These are phyloP conservation scores for Calycina marina DNA, from an alignment of 2,329 filamentous ascomycete species.

Conservation along the genomic window DNA sequence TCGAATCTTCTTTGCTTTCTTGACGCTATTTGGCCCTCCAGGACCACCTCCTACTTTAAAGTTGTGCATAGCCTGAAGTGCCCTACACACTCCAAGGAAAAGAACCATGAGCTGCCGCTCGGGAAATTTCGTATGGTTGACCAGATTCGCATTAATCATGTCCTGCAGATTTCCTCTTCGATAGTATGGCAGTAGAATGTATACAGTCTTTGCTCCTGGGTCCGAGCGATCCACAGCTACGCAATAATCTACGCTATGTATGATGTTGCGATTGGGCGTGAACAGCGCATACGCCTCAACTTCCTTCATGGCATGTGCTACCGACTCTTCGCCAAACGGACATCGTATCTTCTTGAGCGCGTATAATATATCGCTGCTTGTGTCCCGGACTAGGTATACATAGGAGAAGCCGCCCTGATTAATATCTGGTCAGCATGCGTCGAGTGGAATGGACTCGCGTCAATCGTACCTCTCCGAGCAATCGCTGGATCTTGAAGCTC, in stretches of 20 bases:
- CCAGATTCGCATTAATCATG: constrained; percentile 94
- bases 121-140: constrained; percentile 84
- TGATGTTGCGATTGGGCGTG: constrained; percentile 68
- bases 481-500: constrained; percentile 87
- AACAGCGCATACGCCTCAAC: constrained; percentile 95
- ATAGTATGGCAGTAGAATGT: constrained; percentile 93
- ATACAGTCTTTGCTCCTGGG: constrained; percentile 76
- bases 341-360: constrained; percentile 98
- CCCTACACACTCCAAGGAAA: constrained; percentile 83
- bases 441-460: not conserved
- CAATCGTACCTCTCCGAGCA: constrained; percentile 68
- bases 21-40: constrained; percentile 32
- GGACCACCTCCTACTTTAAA: constrained; percentile 55
- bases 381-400: constrained; percentile 96
- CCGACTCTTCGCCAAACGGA: constrained; percentile 92
- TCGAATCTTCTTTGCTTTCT: constrained; percentile 29
- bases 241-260: constrained; percentile 69
- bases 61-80: constrained; percentile 80
- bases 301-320: constrained; percentile 88
- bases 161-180: constrained; percentile 90
- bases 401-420: constrained; percentile 87
- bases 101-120: constrained; percentile 77
- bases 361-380: constrained; percentile 66
- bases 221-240: constrained; percentile 60
- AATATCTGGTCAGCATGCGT: constrained; percentile 7